A percentile compares a stretch with the other conserved stretches of the same genome.
Evolutionary conservation across 75 land plant species (phyloP).

Genomic region (Cunninghamia lanceolata): DNA sequence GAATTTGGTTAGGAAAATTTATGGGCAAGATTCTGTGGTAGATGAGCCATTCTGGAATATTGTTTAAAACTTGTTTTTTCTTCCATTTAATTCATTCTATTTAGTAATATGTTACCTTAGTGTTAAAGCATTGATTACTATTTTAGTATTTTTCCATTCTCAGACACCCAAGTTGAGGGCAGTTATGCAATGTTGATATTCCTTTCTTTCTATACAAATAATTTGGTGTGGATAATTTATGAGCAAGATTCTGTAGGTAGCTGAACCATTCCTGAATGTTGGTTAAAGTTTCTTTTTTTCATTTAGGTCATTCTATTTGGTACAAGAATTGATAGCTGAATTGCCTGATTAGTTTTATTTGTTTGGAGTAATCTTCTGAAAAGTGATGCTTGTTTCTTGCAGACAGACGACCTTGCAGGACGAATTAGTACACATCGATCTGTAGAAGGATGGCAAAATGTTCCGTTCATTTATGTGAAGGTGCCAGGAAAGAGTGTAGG

Average conservation of each 20-base stretch:
- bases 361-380: background rate
- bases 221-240: background rate
- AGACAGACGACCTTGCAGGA: constrained; percentile 85
- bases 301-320: background rate
- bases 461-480: constrained; percentile 53
- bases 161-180: background rate
- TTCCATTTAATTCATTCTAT: no score
- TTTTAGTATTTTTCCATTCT: background rate
- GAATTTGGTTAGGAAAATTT: background rate
- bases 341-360: background rate
- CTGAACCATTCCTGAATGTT: background rate
- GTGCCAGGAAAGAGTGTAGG: constrained; percentile 91
- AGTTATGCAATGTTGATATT: background rate
- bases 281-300: background rate
- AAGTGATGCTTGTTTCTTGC: constrained; percentile 14
- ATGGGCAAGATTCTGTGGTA: background rate
- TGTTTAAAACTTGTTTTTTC: background rate
- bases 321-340: background rate
- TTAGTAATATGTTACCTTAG: background rate
- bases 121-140: background rate
- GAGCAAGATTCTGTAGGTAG: background rate
- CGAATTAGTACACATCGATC: constrained; percentile 70
- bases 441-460: constrained; percentile 53
- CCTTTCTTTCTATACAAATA: background rate
- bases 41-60: background rate